Conservation (phyloP, 768 basidiomycete genomes). For the Mycena rosella region DNA sequence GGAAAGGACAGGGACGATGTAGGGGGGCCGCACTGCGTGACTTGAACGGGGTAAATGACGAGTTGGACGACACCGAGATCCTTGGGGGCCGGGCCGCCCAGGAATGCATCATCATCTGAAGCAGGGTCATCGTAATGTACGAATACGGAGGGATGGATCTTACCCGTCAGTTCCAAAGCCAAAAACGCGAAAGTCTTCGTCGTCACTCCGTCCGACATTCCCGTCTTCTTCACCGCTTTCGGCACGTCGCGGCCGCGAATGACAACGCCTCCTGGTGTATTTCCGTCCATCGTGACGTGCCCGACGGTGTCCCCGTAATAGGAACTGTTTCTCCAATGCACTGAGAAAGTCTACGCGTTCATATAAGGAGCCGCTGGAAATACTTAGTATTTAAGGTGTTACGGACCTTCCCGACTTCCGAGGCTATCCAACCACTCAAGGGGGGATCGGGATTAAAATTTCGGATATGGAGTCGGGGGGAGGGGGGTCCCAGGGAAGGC, state of each 20-base stretch:
- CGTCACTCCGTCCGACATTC: not conserved
- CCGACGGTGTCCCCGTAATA: too few relatives aligned
- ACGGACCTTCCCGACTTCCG: too few relatives aligned
- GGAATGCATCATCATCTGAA: not conserved
- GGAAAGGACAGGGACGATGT: not conserved
- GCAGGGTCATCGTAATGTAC: not conserved
- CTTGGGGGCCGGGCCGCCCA: not conserved
- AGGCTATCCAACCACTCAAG: too few relatives aligned
- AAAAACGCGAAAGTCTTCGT: not conserved
- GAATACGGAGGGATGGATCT: not conserved
- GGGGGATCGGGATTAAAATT: too few relatives aligned
- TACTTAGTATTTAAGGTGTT: too few relatives aligned
- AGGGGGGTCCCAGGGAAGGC: too few relatives aligned
- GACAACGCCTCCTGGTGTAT: too few relatives aligned
- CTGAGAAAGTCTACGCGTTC: too few relatives aligned
- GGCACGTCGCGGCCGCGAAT: not conserved
- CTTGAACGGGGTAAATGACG: not conserved
- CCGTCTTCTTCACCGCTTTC: not conserved
- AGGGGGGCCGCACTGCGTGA: not conserved
- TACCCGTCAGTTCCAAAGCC: not conserved
- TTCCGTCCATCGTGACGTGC: too few relatives aligned
- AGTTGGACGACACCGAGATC: not conserved
- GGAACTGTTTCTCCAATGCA: too few relatives aligned
- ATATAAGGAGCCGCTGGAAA: too few relatives aligned
- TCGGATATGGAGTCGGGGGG: too few relatives aligned